A percentile compares a stretch with the other conserved stretches of the same genome.
These are phyloP conservation scores for Cordyceps tenuipes DNA, from an alignment of 2,329 filamentous ascomycete genomes.

Conservation along the genomic window DNA sequence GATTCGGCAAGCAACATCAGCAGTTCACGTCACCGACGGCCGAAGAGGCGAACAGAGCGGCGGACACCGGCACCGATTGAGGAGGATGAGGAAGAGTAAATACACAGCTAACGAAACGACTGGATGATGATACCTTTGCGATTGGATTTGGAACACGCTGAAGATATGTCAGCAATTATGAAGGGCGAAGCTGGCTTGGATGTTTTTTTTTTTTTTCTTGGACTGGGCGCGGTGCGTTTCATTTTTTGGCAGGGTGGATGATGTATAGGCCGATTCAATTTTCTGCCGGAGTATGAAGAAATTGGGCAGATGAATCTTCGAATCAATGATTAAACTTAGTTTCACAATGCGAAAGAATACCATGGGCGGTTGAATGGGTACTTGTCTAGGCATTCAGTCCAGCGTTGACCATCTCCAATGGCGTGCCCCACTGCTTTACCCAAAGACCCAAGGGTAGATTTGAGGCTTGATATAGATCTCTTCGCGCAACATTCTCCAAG, in stretches of 20 bases:
- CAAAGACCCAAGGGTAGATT: background rate
- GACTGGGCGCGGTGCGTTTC: background rate
- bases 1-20: conserved; percentile 76
- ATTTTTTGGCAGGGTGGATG: background rate
- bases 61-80: conserved; percentile 65
- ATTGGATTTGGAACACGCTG: background rate
- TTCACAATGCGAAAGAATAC: background rate
- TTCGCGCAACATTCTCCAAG: background rate
- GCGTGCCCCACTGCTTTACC: background rate
- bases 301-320: background rate
- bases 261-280: background rate
- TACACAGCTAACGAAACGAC: background rate
- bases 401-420: background rate
- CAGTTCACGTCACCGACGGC: conserved; percentile 58
- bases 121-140: conserved; percentile 6
- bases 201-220: background rate
- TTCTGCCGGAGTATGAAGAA: background rate
- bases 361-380: background rate
- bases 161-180: background rate
- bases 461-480: background rate
- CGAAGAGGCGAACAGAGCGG: conserved; percentile 59
- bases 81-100: conserved; percentile 59
- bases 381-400: background rate
- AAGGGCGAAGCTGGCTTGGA: background rate
- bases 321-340: background rate